These are phyloP conservation scores for Hippophae rhamnoides DNA, from an alignment of 306 rosid species.

Conservation along the genomic window DNA sequence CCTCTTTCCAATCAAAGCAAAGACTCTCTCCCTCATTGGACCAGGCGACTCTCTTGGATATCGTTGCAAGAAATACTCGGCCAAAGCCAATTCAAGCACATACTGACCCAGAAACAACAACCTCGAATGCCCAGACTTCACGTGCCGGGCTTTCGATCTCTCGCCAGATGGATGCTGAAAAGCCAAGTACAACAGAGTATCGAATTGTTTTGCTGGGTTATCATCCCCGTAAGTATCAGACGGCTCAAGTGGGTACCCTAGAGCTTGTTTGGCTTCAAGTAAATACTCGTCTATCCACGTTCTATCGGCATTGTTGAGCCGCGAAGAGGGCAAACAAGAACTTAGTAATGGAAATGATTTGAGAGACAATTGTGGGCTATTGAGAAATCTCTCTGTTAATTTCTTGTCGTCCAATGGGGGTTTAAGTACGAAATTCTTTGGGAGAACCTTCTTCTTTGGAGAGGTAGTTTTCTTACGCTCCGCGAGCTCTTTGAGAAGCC, in stretches of 20 bases:
- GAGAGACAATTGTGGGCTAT: constrained; percentile 76
- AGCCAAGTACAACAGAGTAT: constrained; percentile 77
- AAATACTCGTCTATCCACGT: constrained; percentile 86
- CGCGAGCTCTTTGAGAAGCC: constrained; percentile 82
- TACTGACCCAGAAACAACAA: constrained; percentile 74
- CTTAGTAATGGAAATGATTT: constrained; percentile 79
- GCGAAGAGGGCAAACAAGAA: constrained; percentile 75
- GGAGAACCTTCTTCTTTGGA: constrained; percentile 60
- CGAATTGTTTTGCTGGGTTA: constrained; percentile 83
- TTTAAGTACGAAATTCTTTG: constrained; percentile 51
- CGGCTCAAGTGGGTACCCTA: constrained; percentile 81
- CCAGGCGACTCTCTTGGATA: constrained; percentile 96
- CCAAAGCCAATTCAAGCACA: constrained; percentile 68
- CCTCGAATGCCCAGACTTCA: constrained; percentile 77
- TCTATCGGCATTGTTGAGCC: constrained; percentile 72
- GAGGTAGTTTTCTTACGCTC: constrained; percentile 69
- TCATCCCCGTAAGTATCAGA: constrained; percentile 62
- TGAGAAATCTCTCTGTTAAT: constrained; percentile 69
- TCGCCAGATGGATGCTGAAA: constrained; percentile 91
- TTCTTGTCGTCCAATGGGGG: constrained; percentile 85
- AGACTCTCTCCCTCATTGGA: constrained; percentile 97
- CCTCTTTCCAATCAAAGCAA: constrained; percentile 72
- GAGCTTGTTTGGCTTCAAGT: constrained; percentile 88
- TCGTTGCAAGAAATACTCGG: constrained; percentile 78
- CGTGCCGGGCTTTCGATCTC: constrained; percentile 65